Conservation (phyloP, 768 basidiomycete species). For the Inosperma sp. region DNA sequence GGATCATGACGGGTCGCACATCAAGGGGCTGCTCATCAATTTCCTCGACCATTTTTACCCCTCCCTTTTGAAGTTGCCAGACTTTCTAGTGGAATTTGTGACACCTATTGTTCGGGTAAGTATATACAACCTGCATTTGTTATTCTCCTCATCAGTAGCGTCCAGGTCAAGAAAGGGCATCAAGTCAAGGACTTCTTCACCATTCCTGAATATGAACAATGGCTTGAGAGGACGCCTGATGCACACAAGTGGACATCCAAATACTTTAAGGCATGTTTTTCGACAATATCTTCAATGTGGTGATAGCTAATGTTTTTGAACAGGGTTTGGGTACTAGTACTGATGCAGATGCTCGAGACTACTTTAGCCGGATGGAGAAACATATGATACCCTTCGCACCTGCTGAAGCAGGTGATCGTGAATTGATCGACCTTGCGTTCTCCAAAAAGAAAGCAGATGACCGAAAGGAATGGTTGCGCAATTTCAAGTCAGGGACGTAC, state of each 20-base stretch:
- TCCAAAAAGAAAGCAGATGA: conserved; percentile 99
- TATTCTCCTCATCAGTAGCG: conserved; percentile 1
- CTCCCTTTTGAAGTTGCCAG: conserved; percentile 82
- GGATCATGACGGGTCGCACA: conserved; percentile 99
- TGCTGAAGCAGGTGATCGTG: conserved; percentile 75
- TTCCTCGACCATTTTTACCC: conserved; percentile 97
- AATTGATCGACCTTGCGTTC: conserved; percentile 94
- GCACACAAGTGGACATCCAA: conserved; percentile 84
- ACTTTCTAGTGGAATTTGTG: conserved; percentile 96
- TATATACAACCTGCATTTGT: conserved; percentile 6
- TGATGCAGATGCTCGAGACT: conserved; percentile 84
- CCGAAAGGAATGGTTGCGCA: conserved; percentile 95
- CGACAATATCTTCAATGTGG: not conserved
- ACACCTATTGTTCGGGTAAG: conserved; percentile 94
- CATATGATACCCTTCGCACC: conserved; percentile 92
- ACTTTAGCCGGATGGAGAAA: conserved; percentile 87
- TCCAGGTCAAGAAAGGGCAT: conserved; percentile 71
- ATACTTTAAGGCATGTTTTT: conserved; percentile 83
- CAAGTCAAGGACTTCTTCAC: conserved; percentile 89
- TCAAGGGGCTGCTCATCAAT: conserved; percentile 98
- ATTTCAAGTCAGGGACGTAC: conserved; percentile 94
- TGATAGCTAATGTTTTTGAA: not conserved
- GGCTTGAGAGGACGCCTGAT: conserved; percentile 75
- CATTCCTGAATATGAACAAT: conserved; percentile 92
- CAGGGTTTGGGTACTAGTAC: conserved; percentile 95